Evolutionary conservation across 345 rosid species (phyloP).

Genomic region (Salix viminalis): DNA sequence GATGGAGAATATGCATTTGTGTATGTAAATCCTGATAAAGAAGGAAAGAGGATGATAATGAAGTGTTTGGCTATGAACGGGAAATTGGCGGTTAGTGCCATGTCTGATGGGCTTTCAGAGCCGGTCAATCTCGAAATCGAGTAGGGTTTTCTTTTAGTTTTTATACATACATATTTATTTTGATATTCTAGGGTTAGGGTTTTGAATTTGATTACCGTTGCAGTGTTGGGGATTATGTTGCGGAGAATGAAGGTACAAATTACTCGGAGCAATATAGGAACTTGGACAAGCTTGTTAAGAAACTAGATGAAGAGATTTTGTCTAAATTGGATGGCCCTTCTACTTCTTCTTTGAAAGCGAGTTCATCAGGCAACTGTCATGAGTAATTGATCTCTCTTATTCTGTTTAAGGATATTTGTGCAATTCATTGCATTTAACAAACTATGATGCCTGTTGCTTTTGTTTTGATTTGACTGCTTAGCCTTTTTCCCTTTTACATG

Average conservation of each 20-base stretch:
- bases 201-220: background rate
- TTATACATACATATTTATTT: background rate
- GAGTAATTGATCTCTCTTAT: slow-evolving; percentile 30
- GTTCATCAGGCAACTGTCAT: slow-evolving; percentile 22
- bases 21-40: slow-evolving; percentile 37
- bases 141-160: slow-evolving; percentile 31
- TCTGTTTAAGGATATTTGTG: background rate
- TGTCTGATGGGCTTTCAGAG: slow-evolving; percentile 46
- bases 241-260: slow-evolving; percentile 37
- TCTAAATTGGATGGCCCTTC: slow-evolving; percentile 36
- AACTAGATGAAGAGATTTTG: slow-evolving; percentile 41
- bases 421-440: background rate
- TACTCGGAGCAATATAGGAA: slow-evolving; percentile 56
- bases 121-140: slow-evolving; percentile 64
- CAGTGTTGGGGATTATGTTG: slow-evolving; percentile 57
- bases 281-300: slow-evolving; percentile 51
- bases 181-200: background rate
- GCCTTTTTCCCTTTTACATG: no score
- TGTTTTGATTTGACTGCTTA: background rate
- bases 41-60: slow-evolving; percentile 48
- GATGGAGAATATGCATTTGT: no score
- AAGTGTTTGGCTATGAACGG: slow-evolving; percentile 65
- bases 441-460: background rate
- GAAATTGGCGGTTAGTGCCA: slow-evolving; percentile 57
- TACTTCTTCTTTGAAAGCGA: slow-evolving; percentile 25